These are phyloP conservation scores for Solanum rostratum DNA, from an alignment of 257 asterid species.

Conservation along the genomic window DNA sequence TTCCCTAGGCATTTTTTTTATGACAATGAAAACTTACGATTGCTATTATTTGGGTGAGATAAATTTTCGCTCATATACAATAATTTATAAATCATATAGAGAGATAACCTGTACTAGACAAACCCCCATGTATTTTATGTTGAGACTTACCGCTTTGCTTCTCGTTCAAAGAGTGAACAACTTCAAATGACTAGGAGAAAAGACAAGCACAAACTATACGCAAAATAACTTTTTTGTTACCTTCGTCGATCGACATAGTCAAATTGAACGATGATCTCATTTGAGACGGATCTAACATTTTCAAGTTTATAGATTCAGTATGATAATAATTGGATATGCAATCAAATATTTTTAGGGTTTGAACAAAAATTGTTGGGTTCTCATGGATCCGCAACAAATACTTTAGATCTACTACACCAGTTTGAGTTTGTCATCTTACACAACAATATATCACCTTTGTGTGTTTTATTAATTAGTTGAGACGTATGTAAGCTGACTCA, in stretches of 20 bases:
- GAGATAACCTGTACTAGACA: no score
- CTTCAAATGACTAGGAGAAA: background rate
- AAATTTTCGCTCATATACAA: no score
- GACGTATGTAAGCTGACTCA: background rate
- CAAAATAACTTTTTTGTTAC: background rate
- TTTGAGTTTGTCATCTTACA: background rate
- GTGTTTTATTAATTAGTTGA: background rate
- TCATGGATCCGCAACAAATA: background rate
- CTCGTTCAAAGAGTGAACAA: background rate
- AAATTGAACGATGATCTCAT: background rate
- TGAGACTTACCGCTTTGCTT: background rate
- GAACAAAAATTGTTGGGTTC: background rate
- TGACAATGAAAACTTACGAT: no score
- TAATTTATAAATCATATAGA: no score
- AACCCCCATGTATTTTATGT: background rate
- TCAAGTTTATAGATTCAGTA: background rate
- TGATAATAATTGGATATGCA: background rate
- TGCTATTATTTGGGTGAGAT: no score
- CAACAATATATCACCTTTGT: background rate
- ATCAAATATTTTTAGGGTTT: background rate
- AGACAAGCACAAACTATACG: background rate
- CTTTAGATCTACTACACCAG: background rate
- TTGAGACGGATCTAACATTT: background rate
- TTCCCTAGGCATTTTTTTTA: no score
- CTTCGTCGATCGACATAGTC: background rate